Conservation (phyloP, 192 early-diverging fungal genomes). For the Backusella sp. region DNA sequence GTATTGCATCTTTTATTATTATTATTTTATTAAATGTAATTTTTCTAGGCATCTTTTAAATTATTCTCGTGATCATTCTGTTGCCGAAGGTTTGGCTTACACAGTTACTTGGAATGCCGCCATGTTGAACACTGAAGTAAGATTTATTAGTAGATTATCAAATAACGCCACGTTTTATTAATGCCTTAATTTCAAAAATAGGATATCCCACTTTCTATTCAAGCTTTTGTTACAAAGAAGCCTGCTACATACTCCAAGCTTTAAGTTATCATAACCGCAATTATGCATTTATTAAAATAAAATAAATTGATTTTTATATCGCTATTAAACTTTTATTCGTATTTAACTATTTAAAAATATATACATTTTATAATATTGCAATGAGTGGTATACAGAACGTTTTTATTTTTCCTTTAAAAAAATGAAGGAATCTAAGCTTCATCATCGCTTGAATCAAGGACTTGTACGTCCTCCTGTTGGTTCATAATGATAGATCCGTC, state of each 20-base stretch:
- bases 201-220: constrained; percentile 46
- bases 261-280: constrained; percentile 15
- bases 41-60: constrained; percentile 69
- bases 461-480: too few species aligned
- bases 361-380: neutral
- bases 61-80: constrained; percentile 90
- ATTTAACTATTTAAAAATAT: neutral
- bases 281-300: neutral
- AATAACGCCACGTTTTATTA: neutral
- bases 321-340: neutral
- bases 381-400: neutral
- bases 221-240: constrained; percentile 47
- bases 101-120: constrained; percentile 85
- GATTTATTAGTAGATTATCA: constrained; percentile 3
- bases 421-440: neutral
- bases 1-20: neutral
- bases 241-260: constrained; percentile 51
- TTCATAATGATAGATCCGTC: too few species aligned
- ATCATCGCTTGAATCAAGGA: too few species aligned
- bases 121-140: constrained; percentile 74
- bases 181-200: constrained; percentile 16
- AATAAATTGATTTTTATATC: neutral
- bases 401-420: neutral
- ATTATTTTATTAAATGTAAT: neutral
- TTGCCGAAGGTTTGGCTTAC: constrained; percentile 85